Evolutionary conservation across 805 yeast genomes (phyloP).

Genomic region (Hanseniaspora thailandica): DNA sequence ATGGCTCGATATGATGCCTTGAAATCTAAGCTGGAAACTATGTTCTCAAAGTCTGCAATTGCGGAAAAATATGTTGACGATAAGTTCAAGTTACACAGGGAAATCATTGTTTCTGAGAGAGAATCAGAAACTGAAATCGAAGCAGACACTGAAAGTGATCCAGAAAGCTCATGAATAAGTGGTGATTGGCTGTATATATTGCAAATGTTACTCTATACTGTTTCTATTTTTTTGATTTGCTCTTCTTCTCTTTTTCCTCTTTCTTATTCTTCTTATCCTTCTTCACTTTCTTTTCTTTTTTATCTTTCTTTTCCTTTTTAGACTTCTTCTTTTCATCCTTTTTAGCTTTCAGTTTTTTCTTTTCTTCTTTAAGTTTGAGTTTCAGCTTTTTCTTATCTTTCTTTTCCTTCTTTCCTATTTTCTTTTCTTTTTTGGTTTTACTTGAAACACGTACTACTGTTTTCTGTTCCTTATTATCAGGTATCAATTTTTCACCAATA

Average conservation of each 20-base stretch:
- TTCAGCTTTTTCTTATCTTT: constrained; percentile 18
- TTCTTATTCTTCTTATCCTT: constrained; percentile 15
- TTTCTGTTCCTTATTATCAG: constrained; percentile 12
- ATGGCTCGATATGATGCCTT: neutral
- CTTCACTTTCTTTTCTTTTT: constrained; percentile 13
- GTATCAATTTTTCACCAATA: constrained; percentile 29
- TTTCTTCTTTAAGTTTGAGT: constrained; percentile 16
- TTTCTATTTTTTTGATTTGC: constrained; percentile 19
- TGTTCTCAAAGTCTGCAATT: neutral
- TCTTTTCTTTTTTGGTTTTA: constrained; percentile 9
- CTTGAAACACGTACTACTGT: constrained; percentile 13
- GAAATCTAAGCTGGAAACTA: neutral
- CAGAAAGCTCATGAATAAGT: neutral
- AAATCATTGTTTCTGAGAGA: constrained; percentile 3
- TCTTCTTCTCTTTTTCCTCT: constrained; percentile 19
- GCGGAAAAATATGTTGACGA: neutral
- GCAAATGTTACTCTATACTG: no score
- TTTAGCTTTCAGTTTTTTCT: constrained; percentile 18
- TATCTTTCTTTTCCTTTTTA: constrained; percentile 16
- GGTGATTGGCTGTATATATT: neutral
- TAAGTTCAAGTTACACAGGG: constrained; percentile 7
- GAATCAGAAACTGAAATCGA: neutral
- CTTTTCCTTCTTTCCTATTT: constrained; percentile 17
- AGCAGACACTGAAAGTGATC: neutral
- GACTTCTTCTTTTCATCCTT: constrained; percentile 17